Evolutionary conservation across 208 protist genomes (phyloP).

Genomic region (Lotmaria passim): DNA sequence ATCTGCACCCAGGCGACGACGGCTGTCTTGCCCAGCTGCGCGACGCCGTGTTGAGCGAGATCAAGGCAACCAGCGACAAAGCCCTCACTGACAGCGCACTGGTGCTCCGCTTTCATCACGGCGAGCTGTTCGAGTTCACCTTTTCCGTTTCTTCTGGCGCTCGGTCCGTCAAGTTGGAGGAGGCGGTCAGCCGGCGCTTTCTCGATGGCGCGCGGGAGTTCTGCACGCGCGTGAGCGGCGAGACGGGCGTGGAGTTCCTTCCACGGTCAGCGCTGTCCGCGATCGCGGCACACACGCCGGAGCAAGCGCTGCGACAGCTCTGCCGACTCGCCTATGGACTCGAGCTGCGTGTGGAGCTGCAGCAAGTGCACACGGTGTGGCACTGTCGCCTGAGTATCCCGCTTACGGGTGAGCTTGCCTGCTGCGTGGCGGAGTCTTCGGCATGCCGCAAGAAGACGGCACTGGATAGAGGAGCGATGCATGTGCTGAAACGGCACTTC

Average conservation of each 20-base stretch:
- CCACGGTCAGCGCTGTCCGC: neutral
- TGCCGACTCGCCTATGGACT: slow-evolving; percentile 26
- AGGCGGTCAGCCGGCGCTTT: slow-evolving; percentile 11
- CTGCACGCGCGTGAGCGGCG: slow-evolving; percentile 14
- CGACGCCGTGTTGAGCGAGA: slow-evolving; percentile 29
- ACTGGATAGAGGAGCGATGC: slow-evolving; percentile 38
- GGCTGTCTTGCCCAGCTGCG: slow-evolving; percentile 11
- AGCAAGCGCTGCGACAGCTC: slow-evolving; percentile 18
- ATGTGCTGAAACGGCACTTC: slow-evolving; percentile 31
- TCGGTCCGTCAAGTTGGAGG: slow-evolving; percentile 32
- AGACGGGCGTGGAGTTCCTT: slow-evolving; percentile 21
- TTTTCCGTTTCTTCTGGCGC: slow-evolving; percentile 15
- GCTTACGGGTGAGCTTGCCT: slow-evolving; percentile 41
- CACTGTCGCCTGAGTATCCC: slow-evolving; percentile 58
- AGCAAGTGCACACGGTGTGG: slow-evolving; percentile 40
- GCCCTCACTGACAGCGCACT: slow-evolving; percentile 15
- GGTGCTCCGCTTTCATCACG: slow-evolving; percentile 12
- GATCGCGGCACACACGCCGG: slow-evolving; percentile 6
- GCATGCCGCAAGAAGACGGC: slow-evolving; percentile 58
- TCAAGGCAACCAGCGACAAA: slow-evolving; percentile 16
- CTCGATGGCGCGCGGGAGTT: slow-evolving; percentile 28
- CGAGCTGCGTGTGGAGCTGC: slow-evolving; percentile 6
- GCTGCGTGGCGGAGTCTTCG: slow-evolving; percentile 37
- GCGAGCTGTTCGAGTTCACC: slow-evolving; percentile 10
- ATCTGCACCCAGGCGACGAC: slow-evolving; percentile 1